Conservation (phyloP, 495 filamentous ascomycete species). For the Xylaria bambusicola region DNA sequence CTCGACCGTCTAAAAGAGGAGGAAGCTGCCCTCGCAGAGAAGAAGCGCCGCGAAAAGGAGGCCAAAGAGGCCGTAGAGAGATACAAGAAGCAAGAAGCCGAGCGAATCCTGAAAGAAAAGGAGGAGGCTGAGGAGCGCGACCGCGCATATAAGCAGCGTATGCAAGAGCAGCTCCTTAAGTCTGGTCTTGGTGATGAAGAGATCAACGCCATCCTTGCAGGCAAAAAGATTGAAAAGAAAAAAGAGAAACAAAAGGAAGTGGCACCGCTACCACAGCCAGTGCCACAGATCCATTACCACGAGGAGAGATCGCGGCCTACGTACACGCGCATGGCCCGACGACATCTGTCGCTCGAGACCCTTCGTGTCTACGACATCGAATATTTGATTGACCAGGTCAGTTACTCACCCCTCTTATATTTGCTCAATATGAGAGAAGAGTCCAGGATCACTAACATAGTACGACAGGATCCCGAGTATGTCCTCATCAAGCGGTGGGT, state of each 20-base stretch:
- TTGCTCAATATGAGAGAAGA: background rate
- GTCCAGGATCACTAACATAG: conserved; percentile 26
- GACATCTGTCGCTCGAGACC: conserved; percentile 59
- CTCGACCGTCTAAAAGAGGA: conserved; percentile 62
- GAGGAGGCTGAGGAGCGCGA: conserved; percentile 50
- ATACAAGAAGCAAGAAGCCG: conserved; percentile 56
- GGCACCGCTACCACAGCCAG: background rate
- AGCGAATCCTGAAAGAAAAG: conserved; percentile 48
- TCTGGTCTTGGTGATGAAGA: conserved; percentile 54
- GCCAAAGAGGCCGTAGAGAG: conserved; percentile 59
- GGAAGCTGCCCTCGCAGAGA: conserved; percentile 45
- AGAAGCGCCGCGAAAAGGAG: conserved; percentile 56
- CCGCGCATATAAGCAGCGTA: conserved; percentile 50
- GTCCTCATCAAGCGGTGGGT: conserved; percentile 79
- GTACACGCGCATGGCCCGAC: conserved; percentile 59
- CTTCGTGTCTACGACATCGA: conserved; percentile 51
- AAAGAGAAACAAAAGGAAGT: conserved; percentile 17
- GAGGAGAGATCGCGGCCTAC: conserved; percentile 41
- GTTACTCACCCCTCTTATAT: conserved; percentile 15
- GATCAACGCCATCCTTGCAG: conserved; percentile 54
- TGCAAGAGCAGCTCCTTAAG: conserved; percentile 52
- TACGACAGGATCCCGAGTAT: conserved; percentile 62
- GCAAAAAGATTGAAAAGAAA: conserved; percentile 47
- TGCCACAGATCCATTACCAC: conserved; percentile 6
- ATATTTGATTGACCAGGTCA: conserved; percentile 54